A percentile compares a stretch with the other conserved stretches of the same genome.
Conservation (phyloP, 2,329 filamentous ascomycete genomes). For the Sclerotinia glacialis region DNA sequence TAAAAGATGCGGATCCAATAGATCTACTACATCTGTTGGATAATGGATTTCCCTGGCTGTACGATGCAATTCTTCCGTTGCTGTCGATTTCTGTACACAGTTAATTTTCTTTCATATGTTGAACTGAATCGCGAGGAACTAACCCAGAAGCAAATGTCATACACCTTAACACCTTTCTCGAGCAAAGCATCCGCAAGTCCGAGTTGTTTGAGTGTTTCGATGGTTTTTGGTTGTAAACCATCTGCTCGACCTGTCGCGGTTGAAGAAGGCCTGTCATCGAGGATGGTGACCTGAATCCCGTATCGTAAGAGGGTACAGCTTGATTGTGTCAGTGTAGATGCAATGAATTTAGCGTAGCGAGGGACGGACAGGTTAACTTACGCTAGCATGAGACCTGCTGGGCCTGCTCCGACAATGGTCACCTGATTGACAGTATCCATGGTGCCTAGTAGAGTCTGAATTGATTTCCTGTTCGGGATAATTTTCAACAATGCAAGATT, state of each 20-base stretch:
- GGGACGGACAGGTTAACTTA: slow-evolving; percentile 21
- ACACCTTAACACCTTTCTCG: slow-evolving; percentile 55
- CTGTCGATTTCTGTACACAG: slow-evolving; percentile 27
- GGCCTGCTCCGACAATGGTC: slow-evolving; percentile 44
- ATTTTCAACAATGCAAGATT: background rate
- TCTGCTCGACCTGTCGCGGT: slow-evolving; percentile 62
- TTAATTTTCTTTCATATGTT: slow-evolving; percentile 43
- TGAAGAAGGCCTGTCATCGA: slow-evolving; percentile 67
- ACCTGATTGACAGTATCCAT: slow-evolving; percentile 27
- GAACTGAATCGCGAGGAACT: slow-evolving; percentile 34
- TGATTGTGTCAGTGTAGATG: slow-evolving; percentile 49
- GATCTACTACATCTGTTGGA: slow-evolving; percentile 33
- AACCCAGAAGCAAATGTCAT: slow-evolving; percentile 60
- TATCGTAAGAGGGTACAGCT: slow-evolving; percentile 48
- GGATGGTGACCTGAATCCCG: slow-evolving; percentile 61
- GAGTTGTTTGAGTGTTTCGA: slow-evolving; percentile 61
- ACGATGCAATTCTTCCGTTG: slow-evolving; percentile 25
- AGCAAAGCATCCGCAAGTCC: slow-evolving; percentile 54
- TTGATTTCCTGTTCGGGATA: background rate
- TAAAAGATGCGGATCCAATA: slow-evolving; percentile 41
- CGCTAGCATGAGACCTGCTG: slow-evolving; percentile 45
- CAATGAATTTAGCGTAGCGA: background rate
- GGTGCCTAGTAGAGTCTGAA: background rate
- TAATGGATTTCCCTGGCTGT: slow-evolving; percentile 42
- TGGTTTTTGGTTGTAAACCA: slow-evolving; percentile 58